Conservation (phyloP, 306 rosid genomes). For the Pterocarpus macrocarpus region DNA sequence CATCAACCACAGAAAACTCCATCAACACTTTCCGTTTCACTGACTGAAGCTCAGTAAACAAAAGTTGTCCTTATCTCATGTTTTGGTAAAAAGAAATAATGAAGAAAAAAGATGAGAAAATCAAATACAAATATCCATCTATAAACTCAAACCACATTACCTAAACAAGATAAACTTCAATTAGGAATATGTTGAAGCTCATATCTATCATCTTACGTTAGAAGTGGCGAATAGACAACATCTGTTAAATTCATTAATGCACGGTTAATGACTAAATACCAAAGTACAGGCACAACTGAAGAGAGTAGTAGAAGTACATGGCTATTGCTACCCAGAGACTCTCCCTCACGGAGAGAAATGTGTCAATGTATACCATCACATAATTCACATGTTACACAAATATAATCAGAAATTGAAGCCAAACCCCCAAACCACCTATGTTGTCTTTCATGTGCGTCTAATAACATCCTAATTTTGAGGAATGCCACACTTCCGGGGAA, state of each 20-base stretch:
- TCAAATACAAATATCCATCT: background rate
- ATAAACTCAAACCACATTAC: background rate
- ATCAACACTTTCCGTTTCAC: background rate
- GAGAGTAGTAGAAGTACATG: background rate
- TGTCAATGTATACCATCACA: background rate
- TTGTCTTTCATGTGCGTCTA: background rate
- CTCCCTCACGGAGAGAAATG: background rate
- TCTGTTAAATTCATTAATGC: slow-evolving; percentile 2
- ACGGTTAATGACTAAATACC: slow-evolving; percentile 1
- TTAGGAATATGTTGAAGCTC: background rate
- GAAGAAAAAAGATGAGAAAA: background rate
- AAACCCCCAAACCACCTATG: background rate
- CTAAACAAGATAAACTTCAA: background rate
- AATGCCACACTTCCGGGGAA: slow-evolving; percentile 21
- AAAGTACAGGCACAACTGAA: slow-evolving; percentile 20
- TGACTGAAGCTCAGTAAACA: slow-evolving; percentile 1
- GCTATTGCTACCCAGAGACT: background rate
- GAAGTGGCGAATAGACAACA: background rate
- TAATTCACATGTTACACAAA: slow-evolving; percentile 5
- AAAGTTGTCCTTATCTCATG: slow-evolving; percentile 3
- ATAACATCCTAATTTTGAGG: slow-evolving; percentile 32
- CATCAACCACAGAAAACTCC: slow-evolving; percentile 22
- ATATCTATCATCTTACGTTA: background rate
- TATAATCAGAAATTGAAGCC: slow-evolving; percentile 14
- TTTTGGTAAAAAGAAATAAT: background rate